A percentile compares a stretch with the other conserved stretches of the same genome.
phyloP scores from a whole-genome alignment of 495 filamentous ascomycete genomes.

The Penicillium cosmopolitanum region DNA sequence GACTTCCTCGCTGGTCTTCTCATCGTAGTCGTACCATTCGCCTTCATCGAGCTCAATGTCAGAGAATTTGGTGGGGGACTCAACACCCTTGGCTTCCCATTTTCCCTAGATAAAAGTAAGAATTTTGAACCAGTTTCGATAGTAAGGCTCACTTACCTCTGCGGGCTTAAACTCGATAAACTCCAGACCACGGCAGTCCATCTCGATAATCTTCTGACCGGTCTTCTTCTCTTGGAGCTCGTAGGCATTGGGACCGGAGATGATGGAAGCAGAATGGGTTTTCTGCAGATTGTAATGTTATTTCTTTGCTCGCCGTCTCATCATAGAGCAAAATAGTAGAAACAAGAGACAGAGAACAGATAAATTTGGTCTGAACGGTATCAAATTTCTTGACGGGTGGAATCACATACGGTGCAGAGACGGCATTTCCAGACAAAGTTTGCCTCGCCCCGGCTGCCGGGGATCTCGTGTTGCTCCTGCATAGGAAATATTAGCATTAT shows the following conservation, averaged over 20 bases:
- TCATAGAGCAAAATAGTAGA: not conserved
- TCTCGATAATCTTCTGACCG: conserved; percentile 75
- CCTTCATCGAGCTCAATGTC: conserved; percentile 82
- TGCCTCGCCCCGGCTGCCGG: conserved; percentile 89
- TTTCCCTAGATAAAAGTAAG: conserved; percentile 62
- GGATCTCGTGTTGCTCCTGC: conserved; percentile 84
- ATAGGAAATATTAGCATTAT: not conserved
- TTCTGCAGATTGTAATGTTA: conserved; percentile 42
- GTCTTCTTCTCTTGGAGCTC: conserved; percentile 62
- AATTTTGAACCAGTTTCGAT: not conserved
- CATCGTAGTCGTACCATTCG: conserved; percentile 90
- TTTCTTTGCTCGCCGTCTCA: not conserved
- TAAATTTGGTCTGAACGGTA: not conserved
- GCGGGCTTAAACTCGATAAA: conserved; percentile 88
- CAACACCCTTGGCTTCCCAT: conserved; percentile 81
- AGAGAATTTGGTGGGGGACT: conserved; percentile 76
- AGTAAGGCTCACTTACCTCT: conserved; percentile 60
- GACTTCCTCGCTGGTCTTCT: conserved; percentile 77
- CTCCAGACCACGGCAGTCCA: conserved; percentile 93
- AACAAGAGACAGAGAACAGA: not conserved
- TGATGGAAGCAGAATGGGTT: conserved; percentile 73
- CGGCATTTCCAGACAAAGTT: conserved; percentile 99
- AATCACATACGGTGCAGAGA: conserved; percentile 72
- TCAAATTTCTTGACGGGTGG: not conserved
- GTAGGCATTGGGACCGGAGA: conserved; percentile 69